Evolutionary conservation across 371 early-diverging fungal species (phyloP), one percentile per base, ranked within the genome.

Genomic region (Synchytrium microbalum): DNA sequence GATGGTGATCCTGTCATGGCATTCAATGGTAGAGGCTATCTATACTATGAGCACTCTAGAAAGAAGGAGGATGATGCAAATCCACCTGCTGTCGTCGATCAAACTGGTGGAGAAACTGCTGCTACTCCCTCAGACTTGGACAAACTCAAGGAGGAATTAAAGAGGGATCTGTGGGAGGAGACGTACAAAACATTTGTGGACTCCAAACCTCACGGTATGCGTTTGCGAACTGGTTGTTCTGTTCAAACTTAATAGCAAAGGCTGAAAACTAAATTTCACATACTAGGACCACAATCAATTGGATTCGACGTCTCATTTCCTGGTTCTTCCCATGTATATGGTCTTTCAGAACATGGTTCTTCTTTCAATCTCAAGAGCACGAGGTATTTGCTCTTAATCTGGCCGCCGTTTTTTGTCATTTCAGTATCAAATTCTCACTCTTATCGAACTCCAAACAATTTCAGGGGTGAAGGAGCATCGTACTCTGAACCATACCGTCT

Each of bases 401-500:
- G n/a, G n/a, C n/a, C n/a, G n/a, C n/a, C n/a, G n/a, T n/a, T n/a
- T n/a, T n/a, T n/a, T n/a, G n/a, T n/a, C 16, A 24, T 52, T 32
- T 19, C 46, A 33, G 30, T 25, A 38, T 33, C 10, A 28, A 25
- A 54, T 32, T 25, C 16, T 51, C 32, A 52, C 3, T 23, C 16
- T 16, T 60, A 53, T 55, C 29, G 62, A 25, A n/a, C 65, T 64
- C 5, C 27, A 10, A 60, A 55, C 5, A 31, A 26, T 51, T 38
- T 0, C 61, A 73, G 84, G 27, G 95, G 95, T 14, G 77, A 76
- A 24, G 85, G 80, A 25, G 84, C 84, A 26, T 79, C 83, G 0
- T 95, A 96, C 72, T 74, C 75, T 3, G 95, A 96, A 30, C 97
- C 96, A 14, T 96, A 95, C 74, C 84, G 98, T n/a, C 80, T 97